Evolutionary conservation across 306 rosid species (phyloP).

Genomic region (Dalbergia cultrata): DNA sequence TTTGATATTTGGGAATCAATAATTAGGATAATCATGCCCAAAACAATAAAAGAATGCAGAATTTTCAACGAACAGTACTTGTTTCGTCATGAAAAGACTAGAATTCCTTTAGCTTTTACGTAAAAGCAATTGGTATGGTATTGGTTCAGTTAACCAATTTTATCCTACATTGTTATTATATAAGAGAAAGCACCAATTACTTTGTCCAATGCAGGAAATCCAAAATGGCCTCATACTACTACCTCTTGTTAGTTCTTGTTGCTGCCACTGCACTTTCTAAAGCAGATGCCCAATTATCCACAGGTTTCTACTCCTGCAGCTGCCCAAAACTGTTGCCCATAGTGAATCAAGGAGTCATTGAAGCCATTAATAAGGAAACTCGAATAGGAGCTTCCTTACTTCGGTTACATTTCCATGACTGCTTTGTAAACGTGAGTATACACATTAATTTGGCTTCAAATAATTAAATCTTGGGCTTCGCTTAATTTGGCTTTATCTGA

Average conservation of each 20-base stretch:
- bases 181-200: slow-evolving; percentile 20
- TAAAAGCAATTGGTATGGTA: slow-evolving; percentile 34
- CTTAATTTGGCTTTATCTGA: slow-evolving; percentile 26
- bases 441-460: slow-evolving; percentile 16
- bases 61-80: background rate
- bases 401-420: slow-evolving; percentile 64
- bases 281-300: slow-evolving; percentile 38
- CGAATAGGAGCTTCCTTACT: slow-evolving; percentile 66
- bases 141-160: background rate
- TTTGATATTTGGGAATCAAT: background rate
- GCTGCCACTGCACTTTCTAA: slow-evolving; percentile 30
- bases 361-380: slow-evolving; percentile 50
- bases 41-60: background rate
- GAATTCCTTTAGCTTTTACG: background rate
- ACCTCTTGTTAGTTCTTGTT: slow-evolving; percentile 43
- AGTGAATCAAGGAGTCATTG: slow-evolving; percentile 43
- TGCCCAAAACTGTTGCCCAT: slow-evolving; percentile 53
- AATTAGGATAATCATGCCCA: slow-evolving; percentile 1
- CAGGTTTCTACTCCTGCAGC: slow-evolving; percentile 43
- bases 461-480: background rate
- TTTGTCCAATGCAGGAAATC: background rate
- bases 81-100: slow-evolving; percentile 30
- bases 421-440: slow-evolving; percentile 62
- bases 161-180: background rate
- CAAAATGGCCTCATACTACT: slow-evolving; percentile 49